Evolutionary conservation across 192 early-diverging fungal genomes (phyloP).

Genomic region (Rhizophagus clarus): DNA sequence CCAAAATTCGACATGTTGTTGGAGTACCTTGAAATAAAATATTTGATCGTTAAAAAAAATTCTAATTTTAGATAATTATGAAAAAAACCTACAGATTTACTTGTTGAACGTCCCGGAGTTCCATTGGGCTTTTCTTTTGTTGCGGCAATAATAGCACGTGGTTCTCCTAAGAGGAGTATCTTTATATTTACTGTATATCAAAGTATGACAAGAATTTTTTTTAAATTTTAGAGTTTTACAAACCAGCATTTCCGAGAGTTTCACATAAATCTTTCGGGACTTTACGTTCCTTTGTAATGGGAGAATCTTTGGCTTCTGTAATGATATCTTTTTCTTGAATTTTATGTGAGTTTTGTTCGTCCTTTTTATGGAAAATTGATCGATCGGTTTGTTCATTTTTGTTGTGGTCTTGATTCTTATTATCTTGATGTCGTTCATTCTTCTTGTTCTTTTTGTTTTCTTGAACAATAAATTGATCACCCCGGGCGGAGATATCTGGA

Average conservation of each 20-base stretch:
- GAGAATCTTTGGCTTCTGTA: neutral
- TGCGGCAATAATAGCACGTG: slow-evolving; percentile 25
- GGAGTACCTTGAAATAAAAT: slow-evolving; percentile 38
- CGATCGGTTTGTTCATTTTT: too few relatives aligned
- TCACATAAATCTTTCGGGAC: neutral
- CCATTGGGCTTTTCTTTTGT: slow-evolving; percentile 13
- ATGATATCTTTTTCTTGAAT: neutral
- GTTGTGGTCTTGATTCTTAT: too few relatives aligned
- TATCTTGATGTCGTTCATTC: too few relatives aligned
- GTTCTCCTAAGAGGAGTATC: neutral
- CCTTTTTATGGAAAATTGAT: too few relatives aligned
- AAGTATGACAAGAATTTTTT: too few relatives aligned
- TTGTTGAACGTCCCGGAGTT: neutral
- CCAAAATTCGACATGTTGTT: slow-evolving; percentile 59
- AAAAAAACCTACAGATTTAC: neutral
- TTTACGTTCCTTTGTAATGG: neutral
- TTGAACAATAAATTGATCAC: too few relatives aligned
- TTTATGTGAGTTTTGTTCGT: too few relatives aligned
- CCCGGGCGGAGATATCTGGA: too few relatives aligned
- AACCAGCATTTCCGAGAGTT: neutral
- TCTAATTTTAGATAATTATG: neutral
- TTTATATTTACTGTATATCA: too few relatives aligned
- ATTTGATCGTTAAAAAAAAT: too few relatives aligned
- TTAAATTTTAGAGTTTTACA: neutral
- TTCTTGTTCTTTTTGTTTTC: too few relatives aligned